Evolutionary conservation across 2,329 filamentous ascomycete species (phyloP).

Genomic region (Fusarium tanahbumbuense): DNA sequence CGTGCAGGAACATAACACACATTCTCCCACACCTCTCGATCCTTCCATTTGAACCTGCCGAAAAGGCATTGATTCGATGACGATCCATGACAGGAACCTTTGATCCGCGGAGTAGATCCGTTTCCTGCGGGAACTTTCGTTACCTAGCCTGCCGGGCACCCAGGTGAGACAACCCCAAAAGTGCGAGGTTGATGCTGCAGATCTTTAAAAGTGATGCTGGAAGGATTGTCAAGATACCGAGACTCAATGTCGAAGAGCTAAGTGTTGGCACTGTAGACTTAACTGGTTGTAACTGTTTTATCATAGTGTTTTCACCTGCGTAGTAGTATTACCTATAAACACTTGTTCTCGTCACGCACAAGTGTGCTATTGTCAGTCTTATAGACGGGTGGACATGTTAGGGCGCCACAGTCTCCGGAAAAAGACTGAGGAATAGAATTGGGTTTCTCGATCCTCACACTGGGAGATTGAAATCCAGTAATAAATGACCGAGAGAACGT

Average conservation of each 20-base stretch:
- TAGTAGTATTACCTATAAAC: neutral
- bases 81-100: neutral
- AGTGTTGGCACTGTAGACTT: neutral
- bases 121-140: neutral
- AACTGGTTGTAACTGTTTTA: neutral
- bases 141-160: neutral
- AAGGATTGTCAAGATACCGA: neutral
- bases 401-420: rapidly evolving
- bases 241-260: neutral
- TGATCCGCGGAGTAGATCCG: neutral
- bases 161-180: neutral
- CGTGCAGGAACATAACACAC: neutral
- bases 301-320: neutral
- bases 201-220: neutral
- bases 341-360: no score
- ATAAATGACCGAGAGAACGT: no score
- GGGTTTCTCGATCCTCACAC: no score
- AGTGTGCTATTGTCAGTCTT: no score
- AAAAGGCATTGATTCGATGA: neutral
- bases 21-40: neutral
- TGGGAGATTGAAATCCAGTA: no score
- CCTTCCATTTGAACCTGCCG: neutral
- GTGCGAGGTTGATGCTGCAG: neutral
- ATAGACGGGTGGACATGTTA: no score
- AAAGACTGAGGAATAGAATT: no score